Evolutionary conservation across 2,329 filamentous ascomycete genomes (phyloP).

Genomic region (Xenosphaeropsis pyriputrescens): DNA sequence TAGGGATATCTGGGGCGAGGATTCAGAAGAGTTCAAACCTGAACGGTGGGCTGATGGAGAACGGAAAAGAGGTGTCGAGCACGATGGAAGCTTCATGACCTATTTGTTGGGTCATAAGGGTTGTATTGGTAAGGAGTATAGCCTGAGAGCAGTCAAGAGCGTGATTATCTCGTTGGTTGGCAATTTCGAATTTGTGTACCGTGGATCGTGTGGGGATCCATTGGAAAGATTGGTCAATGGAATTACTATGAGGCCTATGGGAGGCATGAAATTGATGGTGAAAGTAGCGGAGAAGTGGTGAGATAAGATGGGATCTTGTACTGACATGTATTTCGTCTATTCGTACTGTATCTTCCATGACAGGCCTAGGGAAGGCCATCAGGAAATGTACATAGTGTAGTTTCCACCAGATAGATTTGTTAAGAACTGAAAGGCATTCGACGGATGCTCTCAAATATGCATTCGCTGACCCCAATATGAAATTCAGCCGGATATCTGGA

Average conservation of each 20-base stretch:
- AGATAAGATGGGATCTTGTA: neutral
- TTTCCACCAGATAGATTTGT: too few relatives aligned
- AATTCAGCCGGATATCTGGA: too few relatives aligned
- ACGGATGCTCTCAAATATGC: too few relatives aligned
- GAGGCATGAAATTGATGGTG: slow-evolving; percentile 37
- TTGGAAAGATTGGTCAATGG: slow-evolving; percentile 32
- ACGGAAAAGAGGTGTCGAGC: slow-evolving; percentile 27
- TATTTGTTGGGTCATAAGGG: slow-evolving; percentile 47
- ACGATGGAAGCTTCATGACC: slow-evolving; percentile 41
- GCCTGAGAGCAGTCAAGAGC: slow-evolving; percentile 47
- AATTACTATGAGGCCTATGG: slow-evolving; percentile 40
- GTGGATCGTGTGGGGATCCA: slow-evolving; percentile 29
- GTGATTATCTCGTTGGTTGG: slow-evolving; percentile 42
- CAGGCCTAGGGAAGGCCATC: too few relatives aligned
- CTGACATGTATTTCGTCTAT: too few relatives aligned
- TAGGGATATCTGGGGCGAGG: slow-evolving; percentile 41
- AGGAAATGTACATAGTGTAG: too few relatives aligned
- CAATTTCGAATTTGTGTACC: slow-evolving; percentile 32
- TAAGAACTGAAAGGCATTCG: too few relatives aligned
- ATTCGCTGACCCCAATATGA: too few relatives aligned
- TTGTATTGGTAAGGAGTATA: slow-evolving; percentile 47
- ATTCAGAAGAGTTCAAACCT: slow-evolving; percentile 44
- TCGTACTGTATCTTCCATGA: too few relatives aligned
- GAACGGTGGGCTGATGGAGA: slow-evolving; percentile 30
- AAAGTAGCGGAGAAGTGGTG: slow-evolving; percentile 31